Evolutionary conservation across 1,284 basidiomycete species (phyloP), one percentile per base, ranked within the genome.

Genomic region (Heliocybe sulcata): DNA sequence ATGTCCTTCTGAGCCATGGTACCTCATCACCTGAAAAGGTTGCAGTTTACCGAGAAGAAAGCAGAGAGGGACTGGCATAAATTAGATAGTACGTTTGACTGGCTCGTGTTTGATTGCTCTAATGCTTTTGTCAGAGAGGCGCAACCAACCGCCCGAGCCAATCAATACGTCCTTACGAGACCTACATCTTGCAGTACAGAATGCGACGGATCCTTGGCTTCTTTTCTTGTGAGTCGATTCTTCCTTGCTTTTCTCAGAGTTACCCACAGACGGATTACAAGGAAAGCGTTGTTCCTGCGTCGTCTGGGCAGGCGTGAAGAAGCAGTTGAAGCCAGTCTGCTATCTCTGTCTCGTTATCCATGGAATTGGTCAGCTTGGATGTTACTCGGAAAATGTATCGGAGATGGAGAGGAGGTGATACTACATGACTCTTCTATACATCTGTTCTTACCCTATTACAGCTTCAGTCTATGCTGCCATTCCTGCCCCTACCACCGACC

Each of bases 331-430:
- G 83, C 78, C 60, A 80, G 87, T 8, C 73, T 98, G 19, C 70
- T 83, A 31, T 95, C 93, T 4, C 85, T 98, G 51, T 78, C 81
- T 51, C 76, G 78, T 2, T 93, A 90, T 64, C 88, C 92, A 8
- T 99, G 94, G 87, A 98, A 98, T 67, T 99, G 97, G 96, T 92
- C 91, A 25, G 80, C 87, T 2, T 99, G 97, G 96, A 75, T 81
- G 20, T 79, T 94, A 54, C 76, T 98, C 20, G 84, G 85, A 1
- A 83, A 83, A 53, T 88, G 92, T 63, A 80, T 97, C 26, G 84
- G 87, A 33, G 93, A 94, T 58, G 84, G 84, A n/a, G 92, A 94
- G 71, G 92, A 95, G 83, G 94, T 95, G 59, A 42, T 59, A 56
- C 19, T 35, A 27, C n/a, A 23, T 49, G 31, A 27, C 19, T 47